Conservation (phyloP, 202 grass and related monocot species). For the Eragrostis tef region DNA sequence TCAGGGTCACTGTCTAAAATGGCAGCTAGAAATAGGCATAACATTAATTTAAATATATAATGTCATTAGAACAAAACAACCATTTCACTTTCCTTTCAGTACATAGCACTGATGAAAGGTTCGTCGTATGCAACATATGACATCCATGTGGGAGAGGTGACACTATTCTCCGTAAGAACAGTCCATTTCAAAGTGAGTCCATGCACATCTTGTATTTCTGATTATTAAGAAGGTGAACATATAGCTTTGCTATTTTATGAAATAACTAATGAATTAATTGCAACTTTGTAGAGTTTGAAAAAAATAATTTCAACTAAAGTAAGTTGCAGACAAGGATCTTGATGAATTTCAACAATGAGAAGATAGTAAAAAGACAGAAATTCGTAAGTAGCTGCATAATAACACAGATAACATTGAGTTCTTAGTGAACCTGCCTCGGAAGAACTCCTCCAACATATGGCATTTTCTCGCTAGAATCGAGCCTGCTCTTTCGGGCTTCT, state of each 20-base stretch:
- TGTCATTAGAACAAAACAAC: too few relatives aligned
- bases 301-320: conserved; percentile 7
- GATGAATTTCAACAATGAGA: conserved; percentile 16
- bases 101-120: not conserved
- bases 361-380: not conserved
- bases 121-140: not conserved
- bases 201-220: conserved; percentile 18
- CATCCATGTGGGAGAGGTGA: not conserved
- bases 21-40: not conserved
- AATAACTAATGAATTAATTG: not conserved
- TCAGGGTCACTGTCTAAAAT: not conserved
- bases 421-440: conserved; percentile 55
- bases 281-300: not conserved
- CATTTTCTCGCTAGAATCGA: conserved; percentile 63
- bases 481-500: conserved; percentile 58
- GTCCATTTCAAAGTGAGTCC: not conserved
- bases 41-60: not conserved
- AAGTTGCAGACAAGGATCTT: not conserved
- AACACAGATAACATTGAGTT: conserved; percentile 4
- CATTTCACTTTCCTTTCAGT: too few relatives aligned
- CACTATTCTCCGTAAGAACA: not conserved
- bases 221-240: conserved; percentile 4
- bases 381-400: not conserved
- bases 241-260: not conserved
- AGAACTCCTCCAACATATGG: conserved; percentile 75